Conservation (phyloP, 2,329 filamentous ascomycete genomes). For the Xylaria sp. region DNA sequence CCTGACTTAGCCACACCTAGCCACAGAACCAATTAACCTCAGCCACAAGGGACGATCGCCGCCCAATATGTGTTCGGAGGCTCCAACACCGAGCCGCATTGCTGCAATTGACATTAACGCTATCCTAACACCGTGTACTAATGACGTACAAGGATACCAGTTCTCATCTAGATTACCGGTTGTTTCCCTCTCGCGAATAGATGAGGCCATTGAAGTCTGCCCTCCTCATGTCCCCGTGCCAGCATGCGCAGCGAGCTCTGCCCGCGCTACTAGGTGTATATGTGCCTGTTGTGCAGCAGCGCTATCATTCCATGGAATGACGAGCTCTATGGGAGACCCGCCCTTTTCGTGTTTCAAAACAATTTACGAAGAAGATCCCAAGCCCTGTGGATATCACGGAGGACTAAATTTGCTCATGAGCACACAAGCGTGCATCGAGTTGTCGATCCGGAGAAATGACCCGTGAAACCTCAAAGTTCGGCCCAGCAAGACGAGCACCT, state of each 20-base stretch:
- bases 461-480: not conserved
- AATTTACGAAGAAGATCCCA: not conserved
- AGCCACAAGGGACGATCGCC: conserved; percentile 16
- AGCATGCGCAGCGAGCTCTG: not conserved
- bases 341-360: not conserved
- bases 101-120: conserved; percentile 19
- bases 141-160: not conserved
- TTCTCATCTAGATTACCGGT: conserved; percentile 14
- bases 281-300: not conserved
- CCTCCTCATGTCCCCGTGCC: not conserved
- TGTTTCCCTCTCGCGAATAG: not conserved
- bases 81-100: conserved; percentile 13
- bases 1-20: no score
- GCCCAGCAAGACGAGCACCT: not conserved
- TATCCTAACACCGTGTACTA: not conserved
- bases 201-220: not conserved
- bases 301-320: not conserved
- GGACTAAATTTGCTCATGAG: not conserved
- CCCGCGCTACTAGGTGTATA: no score
- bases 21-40: not conserved
- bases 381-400: not conserved
- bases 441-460: conserved; percentile 21
- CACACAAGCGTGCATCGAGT: not conserved
- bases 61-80: conserved; percentile 14
- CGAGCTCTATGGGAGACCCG: not conserved